Base-by-base conservation (phyloP, 495 filamentous ascomycete species). In the Talaromyces ruber region DNA sequence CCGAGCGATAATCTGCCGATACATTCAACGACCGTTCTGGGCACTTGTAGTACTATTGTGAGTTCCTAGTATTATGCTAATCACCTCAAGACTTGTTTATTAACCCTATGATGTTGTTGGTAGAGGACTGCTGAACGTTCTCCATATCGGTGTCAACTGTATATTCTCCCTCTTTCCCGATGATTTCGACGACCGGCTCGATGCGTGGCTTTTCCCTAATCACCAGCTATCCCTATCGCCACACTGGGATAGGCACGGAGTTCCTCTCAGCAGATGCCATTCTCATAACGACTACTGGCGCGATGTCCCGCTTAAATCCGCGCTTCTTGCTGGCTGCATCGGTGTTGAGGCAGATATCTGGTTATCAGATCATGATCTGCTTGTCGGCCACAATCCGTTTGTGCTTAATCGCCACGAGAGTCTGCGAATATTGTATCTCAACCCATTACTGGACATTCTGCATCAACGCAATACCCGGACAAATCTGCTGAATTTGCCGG, bases 271-370 rank as follows among this genome's bases (percentile, higher is more conserved):
- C 22, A 34, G 45, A 51, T 61, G 59, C 28, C 87, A 90, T 71
- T 93, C 90, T 0, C 92, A 97, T 72, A 97, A 97, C 68, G 92
- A 97, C 75, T 96, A 96, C 74, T 96, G 80, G 80, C 87, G 91
- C 6, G 81, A 79, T 11, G 81, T 91, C 3, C 93, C 93, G 0
- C 74, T 90, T 0, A 88, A 77, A 68, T 85, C 83, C 3, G 86
- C 87, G 3, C 71, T 91, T 8, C 77, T 81, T 64, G 82, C 77
- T 26, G 87, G 90, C 16, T 83, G 80, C 61, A 80, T 81, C 12
- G 72, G 80, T 8, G 80, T 90, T 22, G 90, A 93, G 70, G 88
- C 87, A 3, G 90, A 92, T 66, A 82, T 93, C 26, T 93, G 88
- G 87, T 78, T 87, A 11, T 81, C 81, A 59, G 78, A 84, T 43